Evolutionary conservation across 2,329 filamentous ascomycete genomes (phyloP).

Genomic region (Akanthomyces lecanii): DNA sequence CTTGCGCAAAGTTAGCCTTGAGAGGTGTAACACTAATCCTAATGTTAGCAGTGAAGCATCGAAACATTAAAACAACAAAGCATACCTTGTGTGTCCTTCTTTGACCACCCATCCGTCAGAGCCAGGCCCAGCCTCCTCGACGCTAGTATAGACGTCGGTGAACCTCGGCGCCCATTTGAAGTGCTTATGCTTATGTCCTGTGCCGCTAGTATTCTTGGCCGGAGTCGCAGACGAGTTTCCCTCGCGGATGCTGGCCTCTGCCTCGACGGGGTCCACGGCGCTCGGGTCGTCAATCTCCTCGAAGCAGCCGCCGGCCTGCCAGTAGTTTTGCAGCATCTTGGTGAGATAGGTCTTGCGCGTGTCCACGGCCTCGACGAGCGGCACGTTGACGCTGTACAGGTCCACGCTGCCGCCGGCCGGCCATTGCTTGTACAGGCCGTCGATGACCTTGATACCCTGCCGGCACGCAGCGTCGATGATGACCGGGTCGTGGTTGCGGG

Average conservation of each 20-base stretch:
- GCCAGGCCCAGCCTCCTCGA: conserved; percentile 72
- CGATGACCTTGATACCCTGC: conserved; percentile 71
- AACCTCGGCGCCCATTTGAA: conserved; percentile 95
- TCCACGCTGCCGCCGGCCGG: conserved; percentile 62
- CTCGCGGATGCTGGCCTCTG: conserved; percentile 71
- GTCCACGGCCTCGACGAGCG: conserved; percentile 72
- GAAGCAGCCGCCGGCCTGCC: conserved; percentile 82
- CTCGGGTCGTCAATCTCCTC: conserved; percentile 63
- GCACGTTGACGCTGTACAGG: conserved; percentile 89
- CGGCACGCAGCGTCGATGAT: conserved; percentile 74
- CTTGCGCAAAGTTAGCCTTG: conserved; percentile 88
- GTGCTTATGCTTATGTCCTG: conserved; percentile 69
- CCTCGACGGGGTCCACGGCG: conserved; percentile 58
- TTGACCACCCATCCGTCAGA: conserved; percentile 93
- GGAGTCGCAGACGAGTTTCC: conserved; percentile 40
- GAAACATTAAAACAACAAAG: conserved; percentile 15
- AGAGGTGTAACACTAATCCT: conserved; percentile 73
- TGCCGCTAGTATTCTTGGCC: conserved; percentile 32
- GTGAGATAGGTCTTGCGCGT: conserved; percentile 74
- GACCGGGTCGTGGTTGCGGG: conserved; percentile 73
- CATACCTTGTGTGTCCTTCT: conserved; percentile 78
- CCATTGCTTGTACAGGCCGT: conserved; percentile 75
- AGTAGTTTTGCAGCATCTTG: conserved; percentile 84
- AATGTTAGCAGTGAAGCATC: neutral
- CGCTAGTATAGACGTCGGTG: conserved; percentile 79